Evolutionary conservation across 495 filamentous ascomycete species (phyloP).

Genomic region (Xylaria bambusicola): DNA sequence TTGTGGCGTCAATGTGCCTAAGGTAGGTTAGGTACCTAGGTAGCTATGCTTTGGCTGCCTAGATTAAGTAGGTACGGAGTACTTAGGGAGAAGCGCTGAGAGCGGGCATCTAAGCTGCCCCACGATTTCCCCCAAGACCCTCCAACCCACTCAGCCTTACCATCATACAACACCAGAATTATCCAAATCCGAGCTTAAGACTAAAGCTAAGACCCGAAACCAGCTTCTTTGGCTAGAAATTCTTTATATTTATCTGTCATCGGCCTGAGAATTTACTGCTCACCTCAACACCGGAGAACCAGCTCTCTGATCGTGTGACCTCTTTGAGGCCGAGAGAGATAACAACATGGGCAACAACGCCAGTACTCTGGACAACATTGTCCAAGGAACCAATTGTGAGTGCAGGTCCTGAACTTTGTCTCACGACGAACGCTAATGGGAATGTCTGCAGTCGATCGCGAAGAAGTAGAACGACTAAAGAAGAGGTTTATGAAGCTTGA

Average conservation of each 20-base stretch:
- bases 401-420: background rate
- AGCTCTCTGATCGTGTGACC: slow-evolving; percentile 19
- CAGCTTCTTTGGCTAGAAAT: background rate
- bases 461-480: slow-evolving; percentile 91
- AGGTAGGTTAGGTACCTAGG: no score
- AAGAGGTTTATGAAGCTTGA: slow-evolving; percentile 99
- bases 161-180: slow-evolving; percentile 4
- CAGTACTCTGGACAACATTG: slow-evolving; percentile 88
- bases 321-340: slow-evolving; percentile 18
- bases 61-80: background rate
- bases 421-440: slow-evolving; percentile 14
- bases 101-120: slow-evolving; percentile 15
- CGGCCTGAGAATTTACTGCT: background rate
- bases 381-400: slow-evolving; percentile 92
- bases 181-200: background rate
- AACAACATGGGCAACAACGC: slow-evolving; percentile 80
- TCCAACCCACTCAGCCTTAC: slow-evolving; percentile 16
- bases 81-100: background rate
- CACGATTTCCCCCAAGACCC: slow-evolving; percentile 15
- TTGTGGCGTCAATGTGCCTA: slow-evolving; percentile 4
- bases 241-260: background rate
- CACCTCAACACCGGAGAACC: background rate
- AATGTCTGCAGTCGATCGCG: slow-evolving; percentile 74
- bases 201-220: background rate
- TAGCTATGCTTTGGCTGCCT: no score